phyloP scores from a whole-genome alignment of 768 basidiomycete genomes.

The Rhodosporidiobolus sp. region DNA sequence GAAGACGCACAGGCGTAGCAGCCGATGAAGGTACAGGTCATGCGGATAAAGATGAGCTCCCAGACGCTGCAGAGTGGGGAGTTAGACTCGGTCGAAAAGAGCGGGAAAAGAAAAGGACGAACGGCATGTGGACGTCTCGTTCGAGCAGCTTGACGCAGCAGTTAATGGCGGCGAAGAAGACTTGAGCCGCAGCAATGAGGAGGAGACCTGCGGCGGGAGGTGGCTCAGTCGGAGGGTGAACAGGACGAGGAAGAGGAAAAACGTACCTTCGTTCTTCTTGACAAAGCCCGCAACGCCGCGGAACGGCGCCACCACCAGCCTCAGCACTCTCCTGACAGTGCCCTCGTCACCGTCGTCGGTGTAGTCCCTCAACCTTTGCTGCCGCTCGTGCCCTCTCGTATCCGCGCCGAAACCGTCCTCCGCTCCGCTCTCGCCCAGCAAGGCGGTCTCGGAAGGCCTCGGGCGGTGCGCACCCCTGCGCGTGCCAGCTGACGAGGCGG shows the following conservation, averaged over 20 bases:
- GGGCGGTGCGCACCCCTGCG: neutral
- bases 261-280: conserved; percentile 11
- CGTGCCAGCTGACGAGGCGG: too few species aligned
- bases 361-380: neutral
- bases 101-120: neutral
- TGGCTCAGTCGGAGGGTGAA: too few species aligned
- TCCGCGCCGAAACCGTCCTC: neutral
- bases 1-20: conserved; percentile 15
- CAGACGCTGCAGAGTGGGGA: neutral
- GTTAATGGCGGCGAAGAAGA: conserved; percentile 30
- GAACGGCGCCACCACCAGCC: neutral
- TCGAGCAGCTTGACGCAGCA: conserved; percentile 21
- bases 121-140: neutral
- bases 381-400: neutral
- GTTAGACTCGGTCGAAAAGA: too few species aligned
- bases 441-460: neutral
- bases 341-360: neutral
- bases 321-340: neutral
- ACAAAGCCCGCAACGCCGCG: neutral
- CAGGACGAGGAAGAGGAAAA: neutral
- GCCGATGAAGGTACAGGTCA: conserved; percentile 14
- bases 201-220: conserved; percentile 18
- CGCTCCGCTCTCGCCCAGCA: neutral
- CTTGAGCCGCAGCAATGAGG: conserved; percentile 16
- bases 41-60: conserved; percentile 32